Evolutionary conservation across 352 stramenopile genomes (phyloP).

Genomic region (Pelagophyceae sp.): DNA sequence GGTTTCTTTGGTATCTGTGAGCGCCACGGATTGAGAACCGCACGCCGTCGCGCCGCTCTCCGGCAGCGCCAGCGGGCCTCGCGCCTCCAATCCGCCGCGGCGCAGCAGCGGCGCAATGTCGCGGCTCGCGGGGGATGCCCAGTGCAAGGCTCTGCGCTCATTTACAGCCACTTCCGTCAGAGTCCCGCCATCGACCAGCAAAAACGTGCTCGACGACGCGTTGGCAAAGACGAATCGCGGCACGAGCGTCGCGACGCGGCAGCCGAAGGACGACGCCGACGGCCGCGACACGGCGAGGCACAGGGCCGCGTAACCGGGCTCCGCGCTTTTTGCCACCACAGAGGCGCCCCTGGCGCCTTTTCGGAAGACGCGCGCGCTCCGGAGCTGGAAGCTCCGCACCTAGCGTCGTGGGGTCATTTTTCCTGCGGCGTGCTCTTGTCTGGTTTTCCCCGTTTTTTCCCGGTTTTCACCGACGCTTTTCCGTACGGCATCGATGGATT

Average conservation of each 20-base stretch:
- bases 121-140: background rate
- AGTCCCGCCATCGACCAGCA: background rate
- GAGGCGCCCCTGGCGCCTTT: too few species aligned
- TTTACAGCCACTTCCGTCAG: background rate
- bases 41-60: background rate
- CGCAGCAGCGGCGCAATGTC: background rate
- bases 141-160: background rate
- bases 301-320: background rate
- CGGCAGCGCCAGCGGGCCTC: background rate
- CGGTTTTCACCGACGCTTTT: too few species aligned
- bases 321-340: too few species aligned
- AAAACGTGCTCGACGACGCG: background rate
- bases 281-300: background rate
- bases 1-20: background rate
- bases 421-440: too few species aligned
- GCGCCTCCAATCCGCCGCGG: too few species aligned
- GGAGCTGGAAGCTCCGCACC: background rate
- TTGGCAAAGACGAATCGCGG: slow-evolving; percentile 3
- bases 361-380: too few species aligned
- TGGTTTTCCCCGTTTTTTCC: too few species aligned
- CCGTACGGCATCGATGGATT: too few species aligned
- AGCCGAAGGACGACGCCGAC: background rate
- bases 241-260: slow-evolving; percentile 5
- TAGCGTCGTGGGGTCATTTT: too few species aligned
- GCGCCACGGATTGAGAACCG: background rate